Evolutionary conservation across 2,329 filamentous ascomycete genomes (phyloP), one percentile per base, ranked within the genome.

Genomic region (Decorospora gaudefroyi): DNA sequence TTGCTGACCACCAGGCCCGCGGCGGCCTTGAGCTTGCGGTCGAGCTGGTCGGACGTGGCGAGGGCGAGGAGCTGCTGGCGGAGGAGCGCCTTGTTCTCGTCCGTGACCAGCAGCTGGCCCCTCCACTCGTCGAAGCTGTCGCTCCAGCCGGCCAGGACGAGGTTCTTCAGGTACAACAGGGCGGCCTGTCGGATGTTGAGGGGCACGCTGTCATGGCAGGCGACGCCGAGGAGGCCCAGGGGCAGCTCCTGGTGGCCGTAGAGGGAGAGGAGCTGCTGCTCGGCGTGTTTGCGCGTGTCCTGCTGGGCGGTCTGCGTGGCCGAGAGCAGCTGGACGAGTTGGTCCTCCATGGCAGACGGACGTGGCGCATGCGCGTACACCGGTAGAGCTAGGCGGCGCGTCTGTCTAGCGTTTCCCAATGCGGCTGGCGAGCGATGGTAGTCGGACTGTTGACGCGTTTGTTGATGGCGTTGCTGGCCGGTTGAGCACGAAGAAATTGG

Each of bases 1-100:
- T 96, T 97, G 76, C 90, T 92, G 51, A 96, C 89, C 4, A 87
- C 84, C 57, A 85, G 89, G 77, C 90, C 95, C 37, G 92, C 89
- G n/a, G 87, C 84, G 42, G 85, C 82, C 76, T 93, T 93, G 66
- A 96, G 85, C 73, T 89, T 96, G 59, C 90, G 83, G 65, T 96
- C 88, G 23, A 80, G 75, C 19, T 83, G 82, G 44, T 87, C 85
- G 28, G 79, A 87, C 34, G 91, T 79, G 15, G 87, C 87, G 42
- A 97, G 78, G 51, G 90, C 84, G 37, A 99, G 79, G 53, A 97
- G 75, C 44, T 82, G 78, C 51, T 82, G 80, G 59, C 90, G 84
- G 52, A 97, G 77, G 64, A 86, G 80, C 23, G 79, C 77, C 70
- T 95, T 93, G 55, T 83, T 83, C 32, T 82, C 78, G 55, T 95